These are phyloP conservation scores for Phellinidium pouzarii DNA, from an alignment of 1,284 basidiomycete genomes.

Conservation along the genomic window DNA sequence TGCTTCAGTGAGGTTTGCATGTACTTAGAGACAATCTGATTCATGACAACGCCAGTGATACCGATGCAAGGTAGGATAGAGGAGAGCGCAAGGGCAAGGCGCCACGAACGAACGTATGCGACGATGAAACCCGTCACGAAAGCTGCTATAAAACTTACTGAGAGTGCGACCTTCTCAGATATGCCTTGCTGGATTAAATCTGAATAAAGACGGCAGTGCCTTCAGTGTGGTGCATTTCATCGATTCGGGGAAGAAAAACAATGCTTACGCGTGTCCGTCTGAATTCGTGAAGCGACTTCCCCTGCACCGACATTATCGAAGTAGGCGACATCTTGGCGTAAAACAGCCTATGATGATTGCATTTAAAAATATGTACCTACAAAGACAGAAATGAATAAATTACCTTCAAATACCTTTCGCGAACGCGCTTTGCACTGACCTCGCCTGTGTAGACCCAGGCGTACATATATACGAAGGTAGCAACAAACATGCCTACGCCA, in stretches of 20 bases:
- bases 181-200: slow-evolving; percentile 85
- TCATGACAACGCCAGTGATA: slow-evolving; percentile 75
- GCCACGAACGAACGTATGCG: slow-evolving; percentile 70
- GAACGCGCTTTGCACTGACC: slow-evolving; percentile 76
- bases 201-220: no score
- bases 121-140: slow-evolving; percentile 80
- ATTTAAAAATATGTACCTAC: neutral
- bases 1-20: slow-evolving; percentile 69
- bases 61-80: slow-evolving; percentile 87
- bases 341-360: slow-evolving; percentile 40
- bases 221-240: neutral
- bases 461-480: slow-evolving; percentile 75
- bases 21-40: slow-evolving; percentile 64
- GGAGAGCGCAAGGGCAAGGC: slow-evolving; percentile 80
- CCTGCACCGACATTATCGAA: slow-evolving; percentile 94
- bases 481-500: slow-evolving; percentile 63
- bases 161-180: slow-evolving; percentile 79
- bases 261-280: slow-evolving; percentile 77
- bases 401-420: slow-evolving; percentile 57
- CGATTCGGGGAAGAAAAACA: neutral
- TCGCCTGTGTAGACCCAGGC: slow-evolving; percentile 92
- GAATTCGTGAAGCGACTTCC: slow-evolving; percentile 92
- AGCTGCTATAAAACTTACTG: slow-evolving; percentile 54
- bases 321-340: slow-evolving; percentile 84
- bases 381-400: neutral